Conservation (phyloP, 352 stramenopile species). For the Phytophthora multivora region DNA sequence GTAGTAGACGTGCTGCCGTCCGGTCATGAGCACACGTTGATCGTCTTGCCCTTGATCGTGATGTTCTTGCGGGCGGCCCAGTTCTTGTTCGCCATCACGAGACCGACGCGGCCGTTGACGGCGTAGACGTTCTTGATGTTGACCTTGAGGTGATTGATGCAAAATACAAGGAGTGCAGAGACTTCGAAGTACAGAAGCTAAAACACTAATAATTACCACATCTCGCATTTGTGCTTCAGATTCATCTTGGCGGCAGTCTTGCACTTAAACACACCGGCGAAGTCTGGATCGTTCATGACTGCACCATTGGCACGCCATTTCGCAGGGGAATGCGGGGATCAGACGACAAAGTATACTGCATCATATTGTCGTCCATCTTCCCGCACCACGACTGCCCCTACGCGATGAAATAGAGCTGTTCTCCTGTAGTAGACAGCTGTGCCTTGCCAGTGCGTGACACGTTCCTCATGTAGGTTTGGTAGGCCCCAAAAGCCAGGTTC, state of each 20-base stretch:
- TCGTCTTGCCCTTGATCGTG: conserved; percentile 42
- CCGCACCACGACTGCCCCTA: neutral
- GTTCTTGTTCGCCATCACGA: conserved; percentile 53
- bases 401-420: neutral
- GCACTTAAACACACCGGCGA: neutral
- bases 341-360: neutral
- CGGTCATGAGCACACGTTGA: conserved; percentile 28
- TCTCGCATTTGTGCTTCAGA: neutral
- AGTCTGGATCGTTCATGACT: neutral
- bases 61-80: conserved; percentile 48
- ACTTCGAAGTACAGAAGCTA: too few relatives aligned
- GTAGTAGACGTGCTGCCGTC: conserved; percentile 21
- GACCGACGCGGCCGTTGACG: conserved; percentile 26
- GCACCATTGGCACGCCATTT: neutral
- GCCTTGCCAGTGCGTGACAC: neutral
- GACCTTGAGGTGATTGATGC: conserved; percentile 25
- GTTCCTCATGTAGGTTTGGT: neutral
- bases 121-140: conserved; percentile 32
- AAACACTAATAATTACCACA: neutral
- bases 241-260: neutral
- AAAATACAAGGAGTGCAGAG: too few relatives aligned
- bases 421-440: neutral
- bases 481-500: neutral
- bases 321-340: neutral
- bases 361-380: neutral